Evolutionary conservation across 106 monocot genomes (phyloP).

Genomic region (Dactylorhiza incarnata): DNA sequence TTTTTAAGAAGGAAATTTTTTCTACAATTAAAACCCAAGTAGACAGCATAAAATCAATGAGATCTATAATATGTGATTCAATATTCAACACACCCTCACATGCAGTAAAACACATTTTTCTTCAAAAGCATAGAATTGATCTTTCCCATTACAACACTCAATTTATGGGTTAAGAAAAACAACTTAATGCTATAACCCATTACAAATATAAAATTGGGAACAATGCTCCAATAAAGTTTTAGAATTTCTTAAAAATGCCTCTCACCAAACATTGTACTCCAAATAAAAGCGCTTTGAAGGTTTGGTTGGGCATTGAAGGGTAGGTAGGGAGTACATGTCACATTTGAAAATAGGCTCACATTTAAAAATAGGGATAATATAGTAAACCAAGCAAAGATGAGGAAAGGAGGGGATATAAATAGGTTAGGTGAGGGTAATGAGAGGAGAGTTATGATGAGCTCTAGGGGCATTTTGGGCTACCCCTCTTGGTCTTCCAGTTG

Average conservation of each 20-base stretch:
- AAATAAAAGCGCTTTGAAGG: background rate
- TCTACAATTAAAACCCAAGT: too few relatives aligned
- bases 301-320: constrained; percentile 7
- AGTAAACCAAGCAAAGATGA: background rate
- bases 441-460: background rate
- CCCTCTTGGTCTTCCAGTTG: constrained; percentile 51
- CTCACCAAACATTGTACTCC: background rate
- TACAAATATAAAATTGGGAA: background rate
- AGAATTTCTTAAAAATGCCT: background rate
- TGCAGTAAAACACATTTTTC: too few relatives aligned
- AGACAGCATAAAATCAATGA: too few relatives aligned
- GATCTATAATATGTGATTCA: too few relatives aligned
- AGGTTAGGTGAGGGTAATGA: background rate
- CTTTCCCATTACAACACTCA: background rate
- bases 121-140: too few relatives aligned
- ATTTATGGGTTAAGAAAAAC: background rate
- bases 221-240: background rate
- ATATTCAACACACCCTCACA: too few relatives aligned
- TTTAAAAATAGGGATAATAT: background rate
- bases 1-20: too few relatives aligned
- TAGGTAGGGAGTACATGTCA: background rate
- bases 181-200: background rate
- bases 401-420: background rate
- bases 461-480: constrained; percentile 45
- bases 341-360: background rate